Evolutionary conservation across 768 basidiomycete genomes (phyloP), one percentile per base, ranked within the genome.

Genomic region (Scleroderma bovista): DNA sequence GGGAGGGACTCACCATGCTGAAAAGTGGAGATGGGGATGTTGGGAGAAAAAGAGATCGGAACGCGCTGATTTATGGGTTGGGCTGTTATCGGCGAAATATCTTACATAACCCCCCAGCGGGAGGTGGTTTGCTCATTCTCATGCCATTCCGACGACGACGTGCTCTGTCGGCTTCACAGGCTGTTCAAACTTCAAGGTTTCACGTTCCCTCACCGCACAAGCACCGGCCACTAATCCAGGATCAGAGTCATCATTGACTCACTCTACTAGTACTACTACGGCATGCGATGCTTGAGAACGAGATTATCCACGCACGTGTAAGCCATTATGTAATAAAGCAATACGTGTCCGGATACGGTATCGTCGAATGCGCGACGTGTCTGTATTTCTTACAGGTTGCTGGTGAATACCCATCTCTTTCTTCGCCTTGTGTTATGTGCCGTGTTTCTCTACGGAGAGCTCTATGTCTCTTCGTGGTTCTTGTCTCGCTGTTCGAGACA

Each of bases 401-500:
- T 56, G 58, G 51, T 55, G 48, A 58, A 60, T 44, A 53, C 34
- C 40, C 44, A 40, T 56, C 19, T 24, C 44, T 47, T 16, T 44
- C 17, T 6, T 45, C 31, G 6, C 15, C 16, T 33, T 34, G 34
- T 45, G 29, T 46, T 31, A 66, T 66, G 65, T 42, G 49, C 12
- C 22, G 43, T 51, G 44, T 59, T 51, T 64, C 60, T 40, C 32
- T 68, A 19, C 43, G 62, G 48, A 66, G 62, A 54, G 62, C 46
- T 13, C 9, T 69, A 22, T 61, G 58, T 8, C 34, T 67, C 24
- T 44, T 65, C 32, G 12, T 60, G 16, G 41, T 67, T 31, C 43
- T 69, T 46, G n/a, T 57, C 19, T 55, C 37, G 13, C 19, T 61
- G 34, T 46, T 65, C 47, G 51, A 65, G 40, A 62, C 72, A 38